A percentile compares a stretch with the other conserved stretches of the same genome.
phyloP scores from a whole-genome alignment of 306 rosid genomes.

The Rubus idaeus region DNA sequence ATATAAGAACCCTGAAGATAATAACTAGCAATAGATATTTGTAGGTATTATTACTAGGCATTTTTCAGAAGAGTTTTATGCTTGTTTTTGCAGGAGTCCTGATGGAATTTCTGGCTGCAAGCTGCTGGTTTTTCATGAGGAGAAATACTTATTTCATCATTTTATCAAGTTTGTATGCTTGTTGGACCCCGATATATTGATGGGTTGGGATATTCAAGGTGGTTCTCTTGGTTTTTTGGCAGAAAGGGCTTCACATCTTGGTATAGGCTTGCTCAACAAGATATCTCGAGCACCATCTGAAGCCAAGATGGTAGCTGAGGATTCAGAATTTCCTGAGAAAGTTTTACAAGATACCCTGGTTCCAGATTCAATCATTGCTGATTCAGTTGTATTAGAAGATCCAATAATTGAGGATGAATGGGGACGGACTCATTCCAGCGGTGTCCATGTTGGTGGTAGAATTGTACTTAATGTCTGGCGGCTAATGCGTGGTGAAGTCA shows the following conservation, averaged over 20 bases:
- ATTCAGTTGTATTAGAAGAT: slow-evolving; percentile 51
- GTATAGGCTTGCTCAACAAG: slow-evolving; percentile 67
- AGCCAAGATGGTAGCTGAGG: slow-evolving; percentile 44
- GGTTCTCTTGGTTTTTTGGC: slow-evolving; percentile 94
- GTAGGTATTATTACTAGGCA: background rate
- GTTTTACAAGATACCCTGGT: slow-evolving; percentile 38
- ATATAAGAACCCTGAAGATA: background rate
- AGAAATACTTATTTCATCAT: slow-evolving; percentile 58
- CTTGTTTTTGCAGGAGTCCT: slow-evolving; percentile 51
- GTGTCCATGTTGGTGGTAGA: slow-evolving; percentile 94
- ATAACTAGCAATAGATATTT: background rate
- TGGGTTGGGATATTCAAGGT: slow-evolving; percentile 97
- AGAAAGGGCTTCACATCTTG: slow-evolving; percentile 78
- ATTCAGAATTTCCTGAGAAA: slow-evolving; percentile 39
- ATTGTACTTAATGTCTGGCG: slow-evolving; percentile 91
- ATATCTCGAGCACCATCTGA: slow-evolving; percentile 81
- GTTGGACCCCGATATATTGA: slow-evolving; percentile 75
- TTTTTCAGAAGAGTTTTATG: slow-evolving; percentile 15
- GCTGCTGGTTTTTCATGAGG: slow-evolving; percentile 59
- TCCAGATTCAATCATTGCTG: slow-evolving; percentile 46
- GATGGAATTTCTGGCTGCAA: slow-evolving; percentile 68
- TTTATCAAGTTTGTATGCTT: slow-evolving; percentile 63
- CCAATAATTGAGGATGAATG: slow-evolving; percentile 89
- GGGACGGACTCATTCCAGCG: slow-evolving; percentile 97
- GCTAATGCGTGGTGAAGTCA: slow-evolving; percentile 85